Evolutionary conservation across 129 eudicot species (phyloP).

Genomic region (Artemisia annua): DNA sequence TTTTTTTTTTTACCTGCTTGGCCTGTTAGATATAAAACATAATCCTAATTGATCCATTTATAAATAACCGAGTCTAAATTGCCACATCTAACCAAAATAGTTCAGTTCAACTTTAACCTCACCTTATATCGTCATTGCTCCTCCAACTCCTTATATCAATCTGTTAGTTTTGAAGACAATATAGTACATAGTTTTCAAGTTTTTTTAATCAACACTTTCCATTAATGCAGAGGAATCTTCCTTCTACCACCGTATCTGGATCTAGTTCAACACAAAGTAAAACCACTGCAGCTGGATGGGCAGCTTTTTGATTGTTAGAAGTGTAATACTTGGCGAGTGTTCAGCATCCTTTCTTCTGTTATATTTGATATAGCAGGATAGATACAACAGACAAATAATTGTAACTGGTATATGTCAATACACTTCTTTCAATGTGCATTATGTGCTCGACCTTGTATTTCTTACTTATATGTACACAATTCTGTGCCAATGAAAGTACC

Average conservation of each 20-base stretch:
- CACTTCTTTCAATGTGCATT: conserved; percentile 19
- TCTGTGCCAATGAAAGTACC: conserved; percentile 4
- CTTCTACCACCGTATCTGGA: conserved; percentile 71
- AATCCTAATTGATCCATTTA: conserved; percentile 1
- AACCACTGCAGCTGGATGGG: conserved; percentile 93
- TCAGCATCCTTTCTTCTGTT: conserved; percentile 31
- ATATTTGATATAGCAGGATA: conserved; percentile 28
- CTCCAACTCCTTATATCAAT: neutral
- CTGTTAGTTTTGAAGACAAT: neutral
- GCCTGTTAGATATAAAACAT: neutral
- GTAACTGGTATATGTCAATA: conserved; percentile 35
- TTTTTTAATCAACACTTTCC: neutral
- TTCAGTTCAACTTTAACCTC: too few species aligned
- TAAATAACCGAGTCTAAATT: neutral
- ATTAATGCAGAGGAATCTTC: conserved; percentile 70
- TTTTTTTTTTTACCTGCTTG: neutral
- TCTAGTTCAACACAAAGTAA: conserved; percentile 59
- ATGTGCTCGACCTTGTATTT: conserved; percentile 32
- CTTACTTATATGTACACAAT: conserved; percentile 24
- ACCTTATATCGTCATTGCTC: too few species aligned
- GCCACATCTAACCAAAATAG: neutral
- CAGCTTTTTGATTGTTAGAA: conserved; percentile 65
- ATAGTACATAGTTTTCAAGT: neutral
- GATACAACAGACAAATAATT: conserved; percentile 37
- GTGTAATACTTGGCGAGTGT: conserved; percentile 19